Percentiles rank a stretch among this genome's conserved stretches.
Evolutionary conservation across 2,329 filamentous ascomycete genomes (phyloP).

Genomic region (Talaromyces rugulosus): DNA sequence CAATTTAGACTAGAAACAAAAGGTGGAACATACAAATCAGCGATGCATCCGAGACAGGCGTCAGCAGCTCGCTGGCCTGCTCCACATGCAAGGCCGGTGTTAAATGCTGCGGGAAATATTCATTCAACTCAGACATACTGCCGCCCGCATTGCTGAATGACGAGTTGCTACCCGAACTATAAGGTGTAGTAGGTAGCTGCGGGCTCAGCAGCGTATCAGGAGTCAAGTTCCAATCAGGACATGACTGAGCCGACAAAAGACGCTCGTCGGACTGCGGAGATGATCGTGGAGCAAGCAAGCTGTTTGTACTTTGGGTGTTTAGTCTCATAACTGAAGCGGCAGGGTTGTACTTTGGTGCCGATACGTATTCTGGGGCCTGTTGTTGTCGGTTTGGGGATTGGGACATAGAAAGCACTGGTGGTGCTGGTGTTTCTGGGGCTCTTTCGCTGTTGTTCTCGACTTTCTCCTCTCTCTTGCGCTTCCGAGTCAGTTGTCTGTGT

Average conservation of each 20-base stretch:
- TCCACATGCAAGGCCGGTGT: neutral
- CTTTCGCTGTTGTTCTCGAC: neutral
- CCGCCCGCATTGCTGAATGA: conserved; percentile 5
- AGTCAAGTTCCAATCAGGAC: conserved; percentile 6
- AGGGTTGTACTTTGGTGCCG: neutral
- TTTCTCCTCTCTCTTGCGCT: conserved; percentile 10
- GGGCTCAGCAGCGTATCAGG: conserved; percentile 9
- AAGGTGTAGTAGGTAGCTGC: conserved; percentile 6
- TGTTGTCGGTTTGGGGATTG: neutral
- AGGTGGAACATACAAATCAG: neutral
- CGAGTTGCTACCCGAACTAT: conserved; percentile 10
- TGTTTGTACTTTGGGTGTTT: neutral
- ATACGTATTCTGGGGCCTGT: neutral
- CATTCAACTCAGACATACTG: conserved; percentile 1
- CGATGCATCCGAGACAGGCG: neutral
- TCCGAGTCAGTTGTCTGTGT: conserved; percentile 11
- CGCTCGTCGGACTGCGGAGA: conserved; percentile 1
- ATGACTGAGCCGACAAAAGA: conserved; percentile 3
- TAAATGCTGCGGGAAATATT: conserved; percentile 1
- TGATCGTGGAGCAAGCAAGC: neutral
- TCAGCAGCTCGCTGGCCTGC: neutral
- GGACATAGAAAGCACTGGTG: neutral
- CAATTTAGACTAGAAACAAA: neutral
- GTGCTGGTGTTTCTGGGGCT: neutral
- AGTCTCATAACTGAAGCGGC: neutral